Conservation (phyloP, 176 grass and related monocot species). For the Avena eriantha region DNA sequence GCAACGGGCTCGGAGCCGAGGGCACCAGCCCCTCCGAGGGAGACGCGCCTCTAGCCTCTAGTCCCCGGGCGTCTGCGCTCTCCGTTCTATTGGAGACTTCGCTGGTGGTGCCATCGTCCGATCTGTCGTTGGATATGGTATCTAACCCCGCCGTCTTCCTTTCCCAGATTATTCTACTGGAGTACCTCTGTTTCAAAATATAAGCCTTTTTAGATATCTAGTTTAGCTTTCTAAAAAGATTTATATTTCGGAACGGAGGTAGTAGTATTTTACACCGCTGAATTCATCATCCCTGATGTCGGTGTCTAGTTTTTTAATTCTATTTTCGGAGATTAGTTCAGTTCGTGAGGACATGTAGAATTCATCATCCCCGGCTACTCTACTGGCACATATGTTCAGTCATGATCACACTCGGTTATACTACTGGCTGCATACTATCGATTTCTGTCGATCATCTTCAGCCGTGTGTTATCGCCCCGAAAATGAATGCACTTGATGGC, state of each 20-base stretch:
- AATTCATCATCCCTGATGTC: neutral
- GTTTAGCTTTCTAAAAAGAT: too few relatives aligned
- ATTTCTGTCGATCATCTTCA: neutral
- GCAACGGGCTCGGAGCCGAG: too few relatives aligned
- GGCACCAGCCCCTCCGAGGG: neutral
- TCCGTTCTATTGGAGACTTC: slow-evolving; percentile 77
- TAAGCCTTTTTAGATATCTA: too few relatives aligned
- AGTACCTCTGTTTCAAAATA: too few relatives aligned
- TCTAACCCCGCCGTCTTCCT: neutral
- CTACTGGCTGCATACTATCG: too few relatives aligned
- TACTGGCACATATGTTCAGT: neutral
- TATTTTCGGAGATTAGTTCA: neutral
- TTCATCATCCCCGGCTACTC: too few relatives aligned
- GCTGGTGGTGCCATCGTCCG: slow-evolving; percentile 69
- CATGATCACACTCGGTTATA: neutral
- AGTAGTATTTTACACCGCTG: neutral
- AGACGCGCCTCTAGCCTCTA: neutral
- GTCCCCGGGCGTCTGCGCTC: slow-evolving; percentile 64
- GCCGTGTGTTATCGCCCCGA: neutral
- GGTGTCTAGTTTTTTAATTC: neutral
- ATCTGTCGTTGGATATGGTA: slow-evolving; percentile 85
- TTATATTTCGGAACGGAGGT: too few relatives aligned
- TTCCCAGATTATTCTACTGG: neutral
- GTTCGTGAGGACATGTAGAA: slow-evolving; percentile 8
- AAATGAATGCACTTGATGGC: too few relatives aligned